Evolutionary conservation across 2,329 filamentous ascomycete species (phyloP).

Genomic region (Huntiella bhutanensis): DNA sequence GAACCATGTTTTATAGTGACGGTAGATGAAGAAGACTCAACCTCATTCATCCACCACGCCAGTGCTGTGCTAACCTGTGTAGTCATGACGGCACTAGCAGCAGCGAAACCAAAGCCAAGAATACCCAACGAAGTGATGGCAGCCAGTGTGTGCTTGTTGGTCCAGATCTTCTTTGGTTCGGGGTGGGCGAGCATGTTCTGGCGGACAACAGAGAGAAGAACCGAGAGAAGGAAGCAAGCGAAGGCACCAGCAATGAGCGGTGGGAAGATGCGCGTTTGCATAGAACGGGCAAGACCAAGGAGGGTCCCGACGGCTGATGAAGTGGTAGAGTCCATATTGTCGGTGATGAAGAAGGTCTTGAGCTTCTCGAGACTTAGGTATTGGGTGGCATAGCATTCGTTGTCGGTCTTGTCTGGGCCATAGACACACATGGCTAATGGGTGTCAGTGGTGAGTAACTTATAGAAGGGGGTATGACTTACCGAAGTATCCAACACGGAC

Average conservation of each 20-base stretch:
- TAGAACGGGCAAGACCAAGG: constrained; percentile 8
- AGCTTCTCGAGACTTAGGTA: constrained; percentile 9
- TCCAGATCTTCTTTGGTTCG: constrained; percentile 5
- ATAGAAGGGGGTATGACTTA: background rate
- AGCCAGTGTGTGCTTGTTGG: constrained; percentile 8
- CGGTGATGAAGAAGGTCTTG: constrained; percentile 8
- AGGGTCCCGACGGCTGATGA: constrained; percentile 2
- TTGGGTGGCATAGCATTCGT: constrained; percentile 10
- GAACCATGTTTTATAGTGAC: constrained; percentile 4
- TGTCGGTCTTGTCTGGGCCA: constrained; percentile 6
- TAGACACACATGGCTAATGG: constrained; percentile 9
- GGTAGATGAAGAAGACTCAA: constrained; percentile 1
- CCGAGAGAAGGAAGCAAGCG: constrained; percentile 8
- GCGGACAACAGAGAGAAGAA: constrained; percentile 8
- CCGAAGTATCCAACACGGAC: constrained; percentile 11
- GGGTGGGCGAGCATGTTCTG: constrained; percentile 10
- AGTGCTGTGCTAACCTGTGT: constrained; percentile 9
- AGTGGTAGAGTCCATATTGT: constrained; percentile 6
- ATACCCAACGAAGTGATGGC: constrained; percentile 7
- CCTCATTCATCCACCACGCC: constrained; percentile 10
- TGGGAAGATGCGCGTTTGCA: constrained; percentile 11
- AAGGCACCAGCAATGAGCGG: constrained; percentile 10
- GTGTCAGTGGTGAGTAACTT: background rate
- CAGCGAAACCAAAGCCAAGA: constrained; percentile 8
- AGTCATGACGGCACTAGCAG: constrained; percentile 9